Percentiles rank a stretch among this genome's conserved stretches.
These are phyloP conservation scores for Melaleuca quinquenervia DNA, from an alignment of 345 rosid genomes.

Conservation along the genomic window DNA sequence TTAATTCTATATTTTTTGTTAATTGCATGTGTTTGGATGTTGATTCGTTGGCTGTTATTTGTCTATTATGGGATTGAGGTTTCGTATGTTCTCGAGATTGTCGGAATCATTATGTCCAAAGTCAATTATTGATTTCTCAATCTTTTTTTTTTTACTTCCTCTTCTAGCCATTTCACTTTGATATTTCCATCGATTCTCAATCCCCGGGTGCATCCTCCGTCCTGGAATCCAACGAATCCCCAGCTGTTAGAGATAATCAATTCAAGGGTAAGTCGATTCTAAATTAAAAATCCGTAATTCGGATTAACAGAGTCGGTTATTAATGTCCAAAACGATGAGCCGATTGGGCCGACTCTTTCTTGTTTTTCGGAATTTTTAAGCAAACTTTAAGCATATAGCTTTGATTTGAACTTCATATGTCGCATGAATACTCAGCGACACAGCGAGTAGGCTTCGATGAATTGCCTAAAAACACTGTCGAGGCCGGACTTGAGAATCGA, in stretches of 20 bases:
- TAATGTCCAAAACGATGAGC: accelerated
- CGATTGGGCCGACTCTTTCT: neutral
- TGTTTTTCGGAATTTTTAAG: neutral
- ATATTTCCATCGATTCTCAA: neutral
- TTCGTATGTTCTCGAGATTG: neutral
- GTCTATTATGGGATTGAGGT: neutral
- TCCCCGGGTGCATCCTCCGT: no score
- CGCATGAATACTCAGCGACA: neutral
- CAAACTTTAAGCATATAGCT: neutral
- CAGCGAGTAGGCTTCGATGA: neutral
- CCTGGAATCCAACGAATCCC: no score
- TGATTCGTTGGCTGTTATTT: neutral
- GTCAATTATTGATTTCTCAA: neutral
- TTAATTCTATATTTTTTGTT: neutral
- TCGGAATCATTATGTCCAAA: neutral
- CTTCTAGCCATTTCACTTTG: neutral
- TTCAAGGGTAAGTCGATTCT: neutral
- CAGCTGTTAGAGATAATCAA: no score
- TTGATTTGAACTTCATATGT: neutral
- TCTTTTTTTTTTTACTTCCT: neutral
- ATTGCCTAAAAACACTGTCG: neutral
- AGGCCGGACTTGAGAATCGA: neutral
- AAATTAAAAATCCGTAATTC: neutral
- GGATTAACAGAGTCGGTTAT: neutral
- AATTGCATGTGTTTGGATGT: neutral